Conservation (phyloP, 306 rosid genomes). For the Inga laurina region DNA sequence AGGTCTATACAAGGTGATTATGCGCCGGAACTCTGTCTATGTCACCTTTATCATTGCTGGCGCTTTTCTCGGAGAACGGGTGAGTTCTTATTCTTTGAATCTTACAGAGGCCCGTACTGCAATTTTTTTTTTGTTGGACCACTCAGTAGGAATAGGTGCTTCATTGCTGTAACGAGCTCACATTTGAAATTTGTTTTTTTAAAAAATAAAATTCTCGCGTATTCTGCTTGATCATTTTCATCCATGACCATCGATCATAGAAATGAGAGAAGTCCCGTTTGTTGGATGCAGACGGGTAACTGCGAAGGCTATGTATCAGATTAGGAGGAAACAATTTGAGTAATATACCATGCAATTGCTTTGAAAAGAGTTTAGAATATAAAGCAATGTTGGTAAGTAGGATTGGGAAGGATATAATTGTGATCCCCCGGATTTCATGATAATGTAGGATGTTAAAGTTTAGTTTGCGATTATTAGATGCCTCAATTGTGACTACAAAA, state of each 20-base stretch:
- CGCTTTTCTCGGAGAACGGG: constrained; percentile 73
- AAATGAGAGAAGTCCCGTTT: neutral
- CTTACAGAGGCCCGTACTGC: neutral
- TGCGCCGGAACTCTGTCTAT: constrained; percentile 72
- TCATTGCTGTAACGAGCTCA: neutral
- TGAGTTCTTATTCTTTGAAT: constrained; percentile 24
- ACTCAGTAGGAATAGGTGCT: neutral
- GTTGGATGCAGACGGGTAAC: neutral
- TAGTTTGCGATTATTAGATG: neutral
- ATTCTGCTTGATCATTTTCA: neutral
- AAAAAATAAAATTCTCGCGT: neutral
- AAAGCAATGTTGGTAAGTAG: neutral
- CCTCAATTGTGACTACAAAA: neutral
- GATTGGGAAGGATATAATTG: neutral
- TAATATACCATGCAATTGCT: neutral
- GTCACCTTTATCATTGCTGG: constrained; percentile 69
- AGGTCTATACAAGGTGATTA: constrained; percentile 56
- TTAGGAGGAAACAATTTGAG: neutral
- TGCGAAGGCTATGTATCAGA: neutral
- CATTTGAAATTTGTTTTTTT: neutral
- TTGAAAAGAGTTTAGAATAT: neutral
- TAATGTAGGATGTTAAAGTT: neutral
- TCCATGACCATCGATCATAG: neutral
- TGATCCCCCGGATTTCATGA: neutral
- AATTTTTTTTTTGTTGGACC: neutral